A percentile compares a stretch with the other conserved stretches of the same genome.
Evolutionary conservation across 768 basidiomycete species (phyloP).

Genomic region (Tephrocybe sp.): DNA sequence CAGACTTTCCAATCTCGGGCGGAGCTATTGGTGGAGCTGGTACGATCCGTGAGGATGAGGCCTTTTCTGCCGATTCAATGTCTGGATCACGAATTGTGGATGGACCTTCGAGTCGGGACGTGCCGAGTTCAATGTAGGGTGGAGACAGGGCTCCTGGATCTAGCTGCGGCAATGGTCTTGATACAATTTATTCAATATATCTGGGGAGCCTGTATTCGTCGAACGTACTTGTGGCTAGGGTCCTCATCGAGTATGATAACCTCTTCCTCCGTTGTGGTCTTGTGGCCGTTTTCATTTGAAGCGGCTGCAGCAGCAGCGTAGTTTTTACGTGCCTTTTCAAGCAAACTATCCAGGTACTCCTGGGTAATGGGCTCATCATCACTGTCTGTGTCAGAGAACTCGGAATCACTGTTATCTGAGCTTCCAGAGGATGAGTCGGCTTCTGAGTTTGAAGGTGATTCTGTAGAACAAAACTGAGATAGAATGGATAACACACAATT

Average conservation of each 20-base stretch:
- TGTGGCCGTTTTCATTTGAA: slow-evolving; percentile 24
- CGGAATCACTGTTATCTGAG: slow-evolving; percentile 32
- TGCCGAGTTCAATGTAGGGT: slow-evolving; percentile 59
- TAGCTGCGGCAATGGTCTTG: slow-evolving; percentile 59
- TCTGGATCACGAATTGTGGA: slow-evolving; percentile 60
- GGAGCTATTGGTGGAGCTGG: slow-evolving; percentile 66
- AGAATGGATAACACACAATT: no score
- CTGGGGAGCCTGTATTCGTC: neutral
- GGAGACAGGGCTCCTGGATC: slow-evolving; percentile 63
- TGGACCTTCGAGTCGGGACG: slow-evolving; percentile 40
- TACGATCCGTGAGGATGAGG: slow-evolving; percentile 42
- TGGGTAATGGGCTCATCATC: slow-evolving; percentile 46
- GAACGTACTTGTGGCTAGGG: slow-evolving; percentile 34
- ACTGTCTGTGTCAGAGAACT: slow-evolving; percentile 36
- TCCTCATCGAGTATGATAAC: slow-evolving; percentile 48
- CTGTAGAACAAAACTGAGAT: neutral
- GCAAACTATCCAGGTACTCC: slow-evolving; percentile 59
- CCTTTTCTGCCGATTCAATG: slow-evolving; percentile 48
- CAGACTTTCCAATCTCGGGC: slow-evolving; percentile 55
- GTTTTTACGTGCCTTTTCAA: slow-evolving; percentile 60
- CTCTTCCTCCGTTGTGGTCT: slow-evolving; percentile 40
- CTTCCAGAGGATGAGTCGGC: slow-evolving; percentile 28
- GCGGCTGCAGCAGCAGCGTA: slow-evolving; percentile 31
- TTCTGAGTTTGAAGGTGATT: slow-evolving; percentile 3
- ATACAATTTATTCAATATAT: neutral